These are phyloP conservation scores for Scytalidium sp. DNA, from an alignment of 2,329 filamentous ascomycete genomes.

Conservation along the genomic window DNA sequence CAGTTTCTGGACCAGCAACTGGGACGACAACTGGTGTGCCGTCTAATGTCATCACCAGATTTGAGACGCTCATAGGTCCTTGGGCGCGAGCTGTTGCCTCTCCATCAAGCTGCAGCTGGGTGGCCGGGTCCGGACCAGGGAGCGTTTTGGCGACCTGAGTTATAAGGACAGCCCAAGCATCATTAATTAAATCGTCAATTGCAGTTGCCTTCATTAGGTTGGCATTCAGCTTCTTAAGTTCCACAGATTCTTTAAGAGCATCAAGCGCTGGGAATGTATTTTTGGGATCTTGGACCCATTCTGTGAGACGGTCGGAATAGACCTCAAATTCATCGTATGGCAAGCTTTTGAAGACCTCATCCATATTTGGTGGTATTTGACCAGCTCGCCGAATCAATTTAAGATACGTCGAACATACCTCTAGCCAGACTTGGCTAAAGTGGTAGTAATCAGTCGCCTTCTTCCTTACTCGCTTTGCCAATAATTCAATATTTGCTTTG, in stretches of 20 bases:
- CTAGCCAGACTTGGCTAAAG: conserved; percentile 22
- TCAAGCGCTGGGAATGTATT: conserved; percentile 51
- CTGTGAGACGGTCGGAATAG: conserved; percentile 56
- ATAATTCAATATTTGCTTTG: conserved; percentile 57
- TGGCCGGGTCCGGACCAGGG: conserved; percentile 33
- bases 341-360: conserved; percentile 64
- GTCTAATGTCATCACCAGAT: conserved; percentile 11
- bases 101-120: conserved; percentile 42
- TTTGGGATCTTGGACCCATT: conserved; percentile 50
- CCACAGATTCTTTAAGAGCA: conserved; percentile 62
- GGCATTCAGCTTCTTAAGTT: conserved; percentile 77
- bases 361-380: conserved; percentile 56
- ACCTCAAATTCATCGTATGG: conserved; percentile 62
- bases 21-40: conserved; percentile 15
- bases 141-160: conserved; percentile 61
- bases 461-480: conserved; percentile 62
- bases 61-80: conserved; percentile 16
- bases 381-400: conserved; percentile 54
- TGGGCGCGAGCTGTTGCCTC: conserved; percentile 32
- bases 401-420: conserved; percentile 27
- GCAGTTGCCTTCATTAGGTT: conserved; percentile 79
- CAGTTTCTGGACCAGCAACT: conserved; percentile 17
- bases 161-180: conserved; percentile 80
- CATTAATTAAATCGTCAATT: conserved; percentile 91
- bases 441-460: conserved; percentile 51